Evolutionary conservation across 352 stramenopile species (phyloP).

Genomic region (Globisporangium heterothallicum): DNA sequence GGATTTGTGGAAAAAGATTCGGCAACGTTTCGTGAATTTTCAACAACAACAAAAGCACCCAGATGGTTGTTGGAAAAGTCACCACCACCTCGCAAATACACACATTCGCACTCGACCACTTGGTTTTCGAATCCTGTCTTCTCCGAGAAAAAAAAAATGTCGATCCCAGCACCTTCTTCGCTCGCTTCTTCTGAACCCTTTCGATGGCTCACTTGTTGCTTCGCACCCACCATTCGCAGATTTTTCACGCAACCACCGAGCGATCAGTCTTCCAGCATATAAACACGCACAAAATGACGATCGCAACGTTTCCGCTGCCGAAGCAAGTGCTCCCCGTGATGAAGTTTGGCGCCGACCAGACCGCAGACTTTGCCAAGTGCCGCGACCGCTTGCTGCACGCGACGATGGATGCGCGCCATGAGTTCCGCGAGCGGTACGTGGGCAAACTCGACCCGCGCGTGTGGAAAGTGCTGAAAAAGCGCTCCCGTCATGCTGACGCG

Average conservation of each 20-base stretch:
- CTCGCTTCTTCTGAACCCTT: background rate
- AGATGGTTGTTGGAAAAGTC: too few species aligned
- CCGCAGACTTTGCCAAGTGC: conserved; percentile 16
- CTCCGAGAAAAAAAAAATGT: too few species aligned
- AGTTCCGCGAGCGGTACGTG: conserved; percentile 19
- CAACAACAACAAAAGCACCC: too few species aligned
- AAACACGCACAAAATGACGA: too few species aligned
- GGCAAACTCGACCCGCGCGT: conserved; percentile 15
- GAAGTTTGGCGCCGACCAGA: conserved; percentile 23
- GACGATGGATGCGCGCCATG: conserved; percentile 18
- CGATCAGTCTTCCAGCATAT: too few species aligned
- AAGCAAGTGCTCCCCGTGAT: conserved; percentile 19
- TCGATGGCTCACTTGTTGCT: background rate
- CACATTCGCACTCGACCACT: too few species aligned
- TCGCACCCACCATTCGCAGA: background rate
- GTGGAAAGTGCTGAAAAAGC: conserved; percentile 22
- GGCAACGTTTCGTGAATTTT: background rate
- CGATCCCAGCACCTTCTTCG: background rate
- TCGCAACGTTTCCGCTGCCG: conserved; percentile 16
- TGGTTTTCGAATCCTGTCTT: too few species aligned
- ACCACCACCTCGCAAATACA: too few species aligned
- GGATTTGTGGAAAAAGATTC: background rate
- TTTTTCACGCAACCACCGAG: too few species aligned
- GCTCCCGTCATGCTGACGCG: background rate
- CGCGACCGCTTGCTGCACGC: conserved; percentile 21